Conservation (phyloP, 2,329 filamentous ascomycete genomes). For the Penicillium expansum region DNA sequence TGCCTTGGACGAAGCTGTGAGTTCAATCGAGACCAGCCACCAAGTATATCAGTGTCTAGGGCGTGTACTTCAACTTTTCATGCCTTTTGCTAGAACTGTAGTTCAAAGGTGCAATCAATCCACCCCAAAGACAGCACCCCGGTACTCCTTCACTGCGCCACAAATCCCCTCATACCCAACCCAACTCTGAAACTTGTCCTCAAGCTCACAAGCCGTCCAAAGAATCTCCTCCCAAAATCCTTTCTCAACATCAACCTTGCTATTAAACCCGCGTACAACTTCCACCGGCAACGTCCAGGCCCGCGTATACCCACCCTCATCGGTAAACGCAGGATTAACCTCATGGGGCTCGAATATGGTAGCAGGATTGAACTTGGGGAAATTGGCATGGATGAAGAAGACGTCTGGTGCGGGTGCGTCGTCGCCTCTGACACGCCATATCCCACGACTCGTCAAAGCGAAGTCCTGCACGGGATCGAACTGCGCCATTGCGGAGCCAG, state of each 20-base stretch:
- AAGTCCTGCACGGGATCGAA: slow-evolving; percentile 40
- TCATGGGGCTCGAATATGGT: slow-evolving; percentile 33
- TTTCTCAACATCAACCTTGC: slow-evolving; percentile 33
- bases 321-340: slow-evolving; percentile 29
- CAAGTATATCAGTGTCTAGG: background rate
- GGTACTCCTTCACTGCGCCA: slow-evolving; percentile 34
- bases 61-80: background rate
- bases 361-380: slow-evolving; percentile 42
- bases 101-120: background rate
- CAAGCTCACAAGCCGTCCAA: slow-evolving; percentile 39
- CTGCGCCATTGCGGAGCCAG: slow-evolving; percentile 42
- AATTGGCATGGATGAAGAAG: slow-evolving; percentile 44
- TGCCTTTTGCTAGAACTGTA: background rate
- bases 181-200: slow-evolving; percentile 35
- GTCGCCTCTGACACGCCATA: slow-evolving; percentile 31
- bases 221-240: slow-evolving; percentile 41
- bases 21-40: no score
- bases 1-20: no score
- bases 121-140: slow-evolving; percentile 27
- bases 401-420: slow-evolving; percentile 30
- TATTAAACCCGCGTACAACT: slow-evolving; percentile 30
- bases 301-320: slow-evolving; percentile 32
- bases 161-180: slow-evolving; percentile 31
- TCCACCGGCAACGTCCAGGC: slow-evolving; percentile 34
- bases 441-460: slow-evolving; percentile 24